Conservation (phyloP, 1,284 basidiomycete genomes). For the Hypsizygus ulmarius region DNA sequence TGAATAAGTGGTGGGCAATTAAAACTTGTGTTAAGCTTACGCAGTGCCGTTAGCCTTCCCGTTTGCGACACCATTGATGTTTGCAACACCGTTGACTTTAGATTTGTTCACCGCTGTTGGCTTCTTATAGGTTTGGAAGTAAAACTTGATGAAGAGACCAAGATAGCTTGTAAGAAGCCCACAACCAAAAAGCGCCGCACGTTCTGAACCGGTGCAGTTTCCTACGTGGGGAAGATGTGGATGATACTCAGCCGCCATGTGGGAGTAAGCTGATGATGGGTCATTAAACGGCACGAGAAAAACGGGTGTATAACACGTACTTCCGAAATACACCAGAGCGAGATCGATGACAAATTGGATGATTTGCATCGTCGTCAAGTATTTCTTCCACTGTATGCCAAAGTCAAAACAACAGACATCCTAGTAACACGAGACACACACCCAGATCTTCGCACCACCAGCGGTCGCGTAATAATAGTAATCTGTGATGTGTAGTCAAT, state of each 20-base stretch:
- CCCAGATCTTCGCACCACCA: slow-evolving; percentile 94
- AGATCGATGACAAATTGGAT: slow-evolving; percentile 92
- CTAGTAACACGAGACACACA: slow-evolving; percentile 33
- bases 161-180: slow-evolving; percentile 87
- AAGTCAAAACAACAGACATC: slow-evolving; percentile 7
- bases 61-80: slow-evolving; percentile 39
- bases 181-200: slow-evolving; percentile 89
- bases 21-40: slow-evolving; percentile 20
- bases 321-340: slow-evolving; percentile 88
- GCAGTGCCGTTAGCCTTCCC: slow-evolving; percentile 29
- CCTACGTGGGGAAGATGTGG: slow-evolving; percentile 64
- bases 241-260: slow-evolving; percentile 71
- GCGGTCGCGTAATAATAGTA: slow-evolving; percentile 98
- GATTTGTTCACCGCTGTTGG: slow-evolving; percentile 44
- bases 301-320: slow-evolving; percentile 49
- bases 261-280: slow-evolving; percentile 68
- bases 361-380: slow-evolving; percentile 95
- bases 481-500: slow-evolving; percentile 46
- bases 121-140: slow-evolving; percentile 81
- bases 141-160: slow-evolving; percentile 89
- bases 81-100: slow-evolving; percentile 37
- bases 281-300: slow-evolving; percentile 15
- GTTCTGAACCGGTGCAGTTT: slow-evolving; percentile 87
- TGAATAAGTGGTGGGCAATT: not conserved
- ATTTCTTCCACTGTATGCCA: slow-evolving; percentile 85